Evolutionary conservation across 352 stramenopile genomes (phyloP).

Genomic region (Phytophthora kernoviae): DNA sequence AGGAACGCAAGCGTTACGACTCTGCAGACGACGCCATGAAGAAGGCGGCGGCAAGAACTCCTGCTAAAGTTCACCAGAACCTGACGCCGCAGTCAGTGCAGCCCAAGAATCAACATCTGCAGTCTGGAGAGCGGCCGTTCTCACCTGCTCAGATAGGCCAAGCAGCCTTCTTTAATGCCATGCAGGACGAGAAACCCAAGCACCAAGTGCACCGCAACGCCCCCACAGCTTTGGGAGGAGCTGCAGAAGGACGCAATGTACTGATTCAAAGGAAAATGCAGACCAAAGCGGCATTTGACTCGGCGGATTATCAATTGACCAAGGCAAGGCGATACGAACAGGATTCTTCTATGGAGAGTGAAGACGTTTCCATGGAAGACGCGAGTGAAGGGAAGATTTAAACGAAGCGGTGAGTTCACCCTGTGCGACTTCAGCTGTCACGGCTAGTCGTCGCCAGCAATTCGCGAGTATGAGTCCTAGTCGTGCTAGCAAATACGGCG

Average conservation of each 20-base stretch:
- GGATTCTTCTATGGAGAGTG: slow-evolving; percentile 2
- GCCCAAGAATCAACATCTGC: background rate
- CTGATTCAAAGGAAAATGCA: slow-evolving; percentile 77
- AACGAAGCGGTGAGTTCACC: slow-evolving; percentile 49
- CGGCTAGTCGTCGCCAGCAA: slow-evolving; percentile 18
- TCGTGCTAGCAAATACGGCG: slow-evolving; percentile 53
- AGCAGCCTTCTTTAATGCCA: slow-evolving; percentile 47
- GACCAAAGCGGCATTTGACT: slow-evolving; percentile 76
- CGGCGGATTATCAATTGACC: slow-evolving; percentile 76
- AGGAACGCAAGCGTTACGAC: slow-evolving; percentile 82
- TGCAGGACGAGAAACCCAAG: slow-evolving; percentile 35
- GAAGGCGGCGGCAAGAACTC: slow-evolving; percentile 31
- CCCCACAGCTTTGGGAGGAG: slow-evolving; percentile 23
- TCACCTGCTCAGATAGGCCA: slow-evolving; percentile 49
- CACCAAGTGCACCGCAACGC: slow-evolving; percentile 24
- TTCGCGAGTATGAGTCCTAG: slow-evolving; percentile 67
- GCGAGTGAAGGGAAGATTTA: slow-evolving; percentile 8
- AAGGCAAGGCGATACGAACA: slow-evolving; percentile 20
- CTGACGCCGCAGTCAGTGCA: background rate
- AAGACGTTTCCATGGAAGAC: slow-evolving; percentile 41
- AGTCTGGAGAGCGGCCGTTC: slow-evolving; percentile 8
- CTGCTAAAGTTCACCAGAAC: slow-evolving; percentile 3
- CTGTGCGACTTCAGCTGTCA: slow-evolving; percentile 33
- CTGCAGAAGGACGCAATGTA: slow-evolving; percentile 60
- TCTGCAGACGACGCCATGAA: slow-evolving; percentile 86